Conservation (phyloP, 192 early-diverging fungal genomes). For the Entomortierella parvispora region DNA sequence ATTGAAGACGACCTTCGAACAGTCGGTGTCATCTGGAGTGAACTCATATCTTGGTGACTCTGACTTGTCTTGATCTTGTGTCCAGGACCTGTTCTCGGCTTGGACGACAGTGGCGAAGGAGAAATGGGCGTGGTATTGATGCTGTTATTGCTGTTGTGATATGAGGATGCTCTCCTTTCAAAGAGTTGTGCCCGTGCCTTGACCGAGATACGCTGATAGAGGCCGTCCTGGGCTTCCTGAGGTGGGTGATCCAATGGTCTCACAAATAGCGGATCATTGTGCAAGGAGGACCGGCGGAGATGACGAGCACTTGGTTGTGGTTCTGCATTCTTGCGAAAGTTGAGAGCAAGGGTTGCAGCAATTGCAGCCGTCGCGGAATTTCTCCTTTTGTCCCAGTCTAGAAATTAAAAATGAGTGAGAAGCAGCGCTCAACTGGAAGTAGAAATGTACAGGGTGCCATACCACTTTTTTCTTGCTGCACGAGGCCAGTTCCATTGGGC, state of each 20-base stretch:
- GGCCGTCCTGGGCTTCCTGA: not conserved
- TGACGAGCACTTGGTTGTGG: not conserved
- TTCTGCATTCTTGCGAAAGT: conserved; percentile 36
- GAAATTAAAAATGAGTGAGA: not conserved
- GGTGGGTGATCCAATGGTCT: not conserved
- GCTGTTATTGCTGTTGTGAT: not conserved
- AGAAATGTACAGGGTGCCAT: too few species aligned
- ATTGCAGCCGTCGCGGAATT: conserved; percentile 31
- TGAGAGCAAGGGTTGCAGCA: conserved; percentile 26
- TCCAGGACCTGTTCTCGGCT: not conserved
- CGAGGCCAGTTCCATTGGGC: not conserved
- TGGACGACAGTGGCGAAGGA: not conserved
- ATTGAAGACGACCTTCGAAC: not conserved
- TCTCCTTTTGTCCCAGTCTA: conserved; percentile 20
- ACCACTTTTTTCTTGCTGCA: conserved; percentile 20
- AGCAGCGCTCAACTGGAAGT: not conserved
- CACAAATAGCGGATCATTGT: not conserved
- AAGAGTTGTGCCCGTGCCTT: conserved; percentile 19
- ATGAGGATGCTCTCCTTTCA: conserved; percentile 14
- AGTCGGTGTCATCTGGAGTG: not conserved
- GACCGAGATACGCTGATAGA: conserved; percentile 10
- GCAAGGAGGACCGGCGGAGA: not conserved
- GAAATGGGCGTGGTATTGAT: not conserved
- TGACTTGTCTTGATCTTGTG: conserved; percentile 4
- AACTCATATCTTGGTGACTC: not conserved